A percentile compares a stretch with the other conserved stretches of the same genome.
phyloP scores from a whole-genome alignment of 2,329 filamentous ascomycete genomes.

The Scytalidium lignicola region DNA sequence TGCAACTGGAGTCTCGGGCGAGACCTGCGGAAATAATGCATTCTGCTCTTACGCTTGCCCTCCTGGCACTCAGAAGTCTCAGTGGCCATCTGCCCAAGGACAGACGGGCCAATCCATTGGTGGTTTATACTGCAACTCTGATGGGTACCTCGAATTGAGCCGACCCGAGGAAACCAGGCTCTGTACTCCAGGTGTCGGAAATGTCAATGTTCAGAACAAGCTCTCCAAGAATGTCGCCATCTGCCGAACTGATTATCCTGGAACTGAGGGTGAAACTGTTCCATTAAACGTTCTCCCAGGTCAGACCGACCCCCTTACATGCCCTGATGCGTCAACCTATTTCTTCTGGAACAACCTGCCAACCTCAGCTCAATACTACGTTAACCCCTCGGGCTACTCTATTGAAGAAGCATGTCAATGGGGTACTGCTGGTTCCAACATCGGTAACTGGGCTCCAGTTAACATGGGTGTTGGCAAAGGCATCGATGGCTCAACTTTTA shows the following conservation, averaged over 20 bases:
- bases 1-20: slow-evolving; percentile 55
- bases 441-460: slow-evolving; percentile 82
- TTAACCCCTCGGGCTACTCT: slow-evolving; percentile 74
- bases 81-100: slow-evolving; percentile 81
- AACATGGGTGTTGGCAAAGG: slow-evolving; percentile 78
- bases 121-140: slow-evolving; percentile 71
- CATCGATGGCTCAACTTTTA: slow-evolving; percentile 60
- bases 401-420: slow-evolving; percentile 71
- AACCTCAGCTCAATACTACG: slow-evolving; percentile 94
- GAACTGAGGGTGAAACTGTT: slow-evolving; percentile 82
- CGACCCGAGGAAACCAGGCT: slow-evolving; percentile 62
- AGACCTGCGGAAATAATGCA: slow-evolving; percentile 54
- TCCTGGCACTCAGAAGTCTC: slow-evolving; percentile 84
- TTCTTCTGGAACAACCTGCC: slow-evolving; percentile 69
- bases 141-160: slow-evolving; percentile 73
- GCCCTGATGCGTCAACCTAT: slow-evolving; percentile 66
- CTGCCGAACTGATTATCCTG: slow-evolving; percentile 96
- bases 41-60: slow-evolving; percentile 95
- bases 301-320: slow-evolving; percentile 59
- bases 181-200: slow-evolving; percentile 64
- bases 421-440: slow-evolving; percentile 52
- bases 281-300: slow-evolving; percentile 63
- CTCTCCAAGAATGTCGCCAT: slow-evolving; percentile 62
- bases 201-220: slow-evolving; percentile 71
- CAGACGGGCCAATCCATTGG: slow-evolving; percentile 78